These are phyloP conservation scores for Aspergillus arachidicola DNA, from an alignment of 2,329 filamentous ascomycete genomes.

Conservation along the genomic window DNA sequence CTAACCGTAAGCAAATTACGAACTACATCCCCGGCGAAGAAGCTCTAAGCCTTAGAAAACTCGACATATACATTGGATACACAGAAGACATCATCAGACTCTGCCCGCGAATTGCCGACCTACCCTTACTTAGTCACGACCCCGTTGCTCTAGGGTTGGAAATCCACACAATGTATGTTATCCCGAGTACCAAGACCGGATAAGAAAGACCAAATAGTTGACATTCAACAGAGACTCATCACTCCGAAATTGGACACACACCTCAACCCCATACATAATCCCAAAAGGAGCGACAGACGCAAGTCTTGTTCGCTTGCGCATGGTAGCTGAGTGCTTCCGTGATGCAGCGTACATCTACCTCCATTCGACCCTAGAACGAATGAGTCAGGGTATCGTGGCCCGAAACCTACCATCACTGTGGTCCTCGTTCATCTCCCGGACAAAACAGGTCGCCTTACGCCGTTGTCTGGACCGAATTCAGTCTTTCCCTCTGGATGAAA, in stretches of 20 bases:
- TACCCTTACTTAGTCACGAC: slow-evolving; percentile 28
- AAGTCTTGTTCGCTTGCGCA: slow-evolving; percentile 33
- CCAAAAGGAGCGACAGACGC: slow-evolving; percentile 32
- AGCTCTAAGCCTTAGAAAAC: slow-evolving; percentile 28
- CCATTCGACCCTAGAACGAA: slow-evolving; percentile 37
- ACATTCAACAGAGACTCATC: slow-evolving; percentile 31
- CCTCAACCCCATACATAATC: slow-evolving; percentile 31
- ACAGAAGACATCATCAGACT: slow-evolving; percentile 40
- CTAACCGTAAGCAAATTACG: slow-evolving; percentile 31
- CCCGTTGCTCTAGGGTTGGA: slow-evolving; percentile 26
- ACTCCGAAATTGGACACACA: slow-evolving; percentile 35
- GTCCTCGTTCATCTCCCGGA: slow-evolving; percentile 25
- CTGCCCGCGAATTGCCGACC: slow-evolving; percentile 36
- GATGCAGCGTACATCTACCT: slow-evolving; percentile 41
- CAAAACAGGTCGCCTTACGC: slow-evolving; percentile 32
- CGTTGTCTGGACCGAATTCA: slow-evolving; percentile 30
- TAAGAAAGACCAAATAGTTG: neutral
- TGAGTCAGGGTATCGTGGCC: slow-evolving; percentile 16
- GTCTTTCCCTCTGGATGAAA: slow-evolving; percentile 31
- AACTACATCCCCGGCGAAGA: slow-evolving; percentile 22
- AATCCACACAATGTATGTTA: slow-evolving; percentile 33
- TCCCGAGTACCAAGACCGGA: neutral
- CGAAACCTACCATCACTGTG: slow-evolving; percentile 3
- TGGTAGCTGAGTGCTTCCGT: slow-evolving; percentile 42
- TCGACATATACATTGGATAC: slow-evolving; percentile 43